These are phyloP conservation scores for Penicillium chermesinum DNA, from an alignment of 495 filamentous ascomycete genomes.

Conservation along the genomic window DNA sequence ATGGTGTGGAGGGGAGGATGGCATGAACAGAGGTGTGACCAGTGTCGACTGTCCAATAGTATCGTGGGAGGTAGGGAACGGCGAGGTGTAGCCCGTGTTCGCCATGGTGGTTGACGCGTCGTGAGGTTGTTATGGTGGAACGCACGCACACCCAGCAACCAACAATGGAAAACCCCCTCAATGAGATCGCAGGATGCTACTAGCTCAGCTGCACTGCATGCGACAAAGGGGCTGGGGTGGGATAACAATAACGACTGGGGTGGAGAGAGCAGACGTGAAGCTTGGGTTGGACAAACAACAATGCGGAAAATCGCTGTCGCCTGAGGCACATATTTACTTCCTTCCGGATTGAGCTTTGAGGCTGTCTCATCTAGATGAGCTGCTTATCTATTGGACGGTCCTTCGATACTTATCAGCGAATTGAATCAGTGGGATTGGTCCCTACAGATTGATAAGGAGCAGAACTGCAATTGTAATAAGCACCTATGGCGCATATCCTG, in stretches of 20 bases:
- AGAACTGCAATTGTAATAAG: no score
- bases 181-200: background rate
- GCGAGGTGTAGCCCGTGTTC: conserved; percentile 34
- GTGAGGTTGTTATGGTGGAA: conserved; percentile 8
- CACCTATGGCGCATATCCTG: no score
- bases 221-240: background rate
- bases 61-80: conserved; percentile 42
- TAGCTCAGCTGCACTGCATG: background rate
- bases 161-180: background rate
- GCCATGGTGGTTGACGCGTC: conserved; percentile 29
- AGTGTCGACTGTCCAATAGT: conserved; percentile 43
- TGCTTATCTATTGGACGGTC: no score
- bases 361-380: conserved; percentile 11
- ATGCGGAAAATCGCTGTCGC: conserved; percentile 7
- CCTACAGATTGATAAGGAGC: no score
- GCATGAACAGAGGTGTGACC: conserved; percentile 37
- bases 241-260: conserved; percentile 19
- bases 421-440: no score
- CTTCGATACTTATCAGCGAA: no score
- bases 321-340: conserved; percentile 27
- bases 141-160: background rate
- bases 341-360: conserved; percentile 13
- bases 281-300: conserved; percentile 4
- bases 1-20: conserved; percentile 30
- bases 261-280: conserved; percentile 2